Evolutionary conservation across 2,329 filamentous ascomycete species (phyloP).

Genomic region (Colletotrichum somersetense): DNA sequence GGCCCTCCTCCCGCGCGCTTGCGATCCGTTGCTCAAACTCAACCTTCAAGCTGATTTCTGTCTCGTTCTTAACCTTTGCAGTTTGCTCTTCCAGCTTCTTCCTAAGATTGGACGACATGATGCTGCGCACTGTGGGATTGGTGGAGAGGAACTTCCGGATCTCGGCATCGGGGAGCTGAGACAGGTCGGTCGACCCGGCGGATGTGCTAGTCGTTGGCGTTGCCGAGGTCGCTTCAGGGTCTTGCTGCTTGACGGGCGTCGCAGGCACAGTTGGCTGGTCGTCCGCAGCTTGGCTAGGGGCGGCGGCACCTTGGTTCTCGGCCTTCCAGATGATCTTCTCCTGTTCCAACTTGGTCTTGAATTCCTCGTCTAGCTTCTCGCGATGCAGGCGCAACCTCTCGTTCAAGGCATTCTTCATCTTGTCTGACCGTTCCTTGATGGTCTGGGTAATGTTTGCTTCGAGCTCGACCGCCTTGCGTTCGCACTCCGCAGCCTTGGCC

Average conservation of each 20-base stretch:
- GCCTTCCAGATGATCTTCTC: constrained; percentile 73
- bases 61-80: constrained; percentile 69
- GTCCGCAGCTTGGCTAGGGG: constrained; percentile 42
- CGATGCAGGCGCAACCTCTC: constrained; percentile 78
- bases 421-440: constrained; percentile 74
- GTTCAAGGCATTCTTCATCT: constrained; percentile 76
- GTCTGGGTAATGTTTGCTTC: constrained; percentile 72
- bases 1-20: constrained; percentile 71
- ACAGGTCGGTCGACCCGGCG: constrained; percentile 54
- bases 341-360: constrained; percentile 71
- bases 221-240: constrained; percentile 50
- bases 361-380: constrained; percentile 59
- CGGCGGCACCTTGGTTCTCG: constrained; percentile 56
- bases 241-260: constrained; percentile 57
- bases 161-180: constrained; percentile 65
- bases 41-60: constrained; percentile 59
- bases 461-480: constrained; percentile 72
- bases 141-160: constrained; percentile 68
- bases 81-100: constrained; percentile 77
- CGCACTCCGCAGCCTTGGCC: constrained; percentile 72
- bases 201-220: constrained; percentile 52
- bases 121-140: constrained; percentile 69
- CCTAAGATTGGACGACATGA: constrained; percentile 73
- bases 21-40: constrained; percentile 67
- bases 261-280: constrained; percentile 47